Evolutionary conservation across 257 asterid genomes (phyloP).

Genomic region (Solanum pennellii): DNA sequence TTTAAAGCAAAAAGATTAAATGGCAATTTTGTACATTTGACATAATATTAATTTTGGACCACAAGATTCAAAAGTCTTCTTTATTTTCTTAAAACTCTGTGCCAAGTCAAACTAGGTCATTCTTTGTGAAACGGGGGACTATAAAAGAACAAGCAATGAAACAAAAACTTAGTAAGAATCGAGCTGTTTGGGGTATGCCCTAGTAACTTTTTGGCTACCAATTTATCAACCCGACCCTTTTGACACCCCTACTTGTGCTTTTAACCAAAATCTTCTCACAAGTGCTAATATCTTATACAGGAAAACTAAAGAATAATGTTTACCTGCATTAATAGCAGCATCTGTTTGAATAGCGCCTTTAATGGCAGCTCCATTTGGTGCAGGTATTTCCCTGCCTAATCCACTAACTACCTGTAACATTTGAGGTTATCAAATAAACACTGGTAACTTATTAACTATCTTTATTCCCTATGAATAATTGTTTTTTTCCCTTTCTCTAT

Average conservation of each 20-base stretch:
- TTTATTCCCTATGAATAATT: background rate
- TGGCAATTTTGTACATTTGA: no score
- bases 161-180: background rate
- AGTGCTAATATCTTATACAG: background rate
- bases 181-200: background rate
- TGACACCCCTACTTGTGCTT: background rate
- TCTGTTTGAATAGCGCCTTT: constrained; percentile 94
- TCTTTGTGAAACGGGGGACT: no score
- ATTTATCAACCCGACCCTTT: background rate
- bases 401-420: constrained; percentile 71
- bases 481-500: background rate
- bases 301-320: background rate
- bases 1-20: no score
- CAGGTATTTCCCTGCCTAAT: constrained; percentile 88
- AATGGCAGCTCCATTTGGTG: constrained; percentile 80
- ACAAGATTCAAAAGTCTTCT: no score
- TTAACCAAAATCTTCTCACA: background rate
- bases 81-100: no score
- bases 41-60: no score
- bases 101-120: no score
- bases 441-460: background rate
- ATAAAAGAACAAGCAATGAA: background rate
- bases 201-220: background rate
- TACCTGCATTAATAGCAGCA: constrained; percentile 91
- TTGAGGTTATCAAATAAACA: background rate